A percentile compares a stretch with the other conserved stretches of the same genome.
phyloP scores from a whole-genome alignment of 192 early-diverging fungal species.

The Spizellomyces sp. region DNA sequence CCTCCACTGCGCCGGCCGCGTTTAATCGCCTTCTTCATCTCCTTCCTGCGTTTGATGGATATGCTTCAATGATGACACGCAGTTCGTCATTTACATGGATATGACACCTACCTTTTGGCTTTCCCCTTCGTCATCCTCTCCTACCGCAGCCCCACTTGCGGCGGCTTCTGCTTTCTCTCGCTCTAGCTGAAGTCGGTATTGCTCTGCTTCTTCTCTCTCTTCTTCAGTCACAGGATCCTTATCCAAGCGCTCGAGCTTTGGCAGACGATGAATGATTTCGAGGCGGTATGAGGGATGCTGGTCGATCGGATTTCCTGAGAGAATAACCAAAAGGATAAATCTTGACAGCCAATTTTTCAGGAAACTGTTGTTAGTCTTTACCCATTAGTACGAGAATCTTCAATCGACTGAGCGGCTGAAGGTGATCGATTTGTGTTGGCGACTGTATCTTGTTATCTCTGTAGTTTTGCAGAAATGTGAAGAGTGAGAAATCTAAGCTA shows the following conservation, averaged over 20 bases:
- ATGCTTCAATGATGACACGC: neutral
- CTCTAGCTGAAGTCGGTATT: constrained; percentile 11
- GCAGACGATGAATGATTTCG: constrained; percentile 45
- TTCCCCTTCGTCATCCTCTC: neutral
- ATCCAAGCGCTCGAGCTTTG: constrained; percentile 54
- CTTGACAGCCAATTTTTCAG: too few relatives aligned
- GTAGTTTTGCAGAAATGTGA: neutral
- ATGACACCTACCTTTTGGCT: neutral
- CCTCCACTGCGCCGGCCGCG: neutral
- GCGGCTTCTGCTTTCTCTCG: constrained; percentile 8
- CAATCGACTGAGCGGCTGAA: constrained; percentile 36
- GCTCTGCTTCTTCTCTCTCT: constrained; percentile 56
- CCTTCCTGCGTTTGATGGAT: neutral
- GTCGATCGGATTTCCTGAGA: constrained; percentile 51
- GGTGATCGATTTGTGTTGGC: constrained; percentile 47
- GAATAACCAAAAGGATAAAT: neutral
- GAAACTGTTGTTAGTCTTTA: constrained; percentile 4
- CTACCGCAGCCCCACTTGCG: neutral
- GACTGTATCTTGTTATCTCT: constrained; percentile 51
- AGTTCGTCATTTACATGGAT: neutral
- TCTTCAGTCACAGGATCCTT: constrained; percentile 55
- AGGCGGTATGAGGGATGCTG: constrained; percentile 51
- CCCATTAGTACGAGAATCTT: constrained; percentile 46
- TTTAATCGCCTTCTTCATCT: neutral
- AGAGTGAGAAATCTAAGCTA: too few relatives aligned